A percentile compares a stretch with the other conserved stretches of the same genome.
Conservation (phyloP, 23 red algal genomes). For the Gracilaria domingensis region DNA sequence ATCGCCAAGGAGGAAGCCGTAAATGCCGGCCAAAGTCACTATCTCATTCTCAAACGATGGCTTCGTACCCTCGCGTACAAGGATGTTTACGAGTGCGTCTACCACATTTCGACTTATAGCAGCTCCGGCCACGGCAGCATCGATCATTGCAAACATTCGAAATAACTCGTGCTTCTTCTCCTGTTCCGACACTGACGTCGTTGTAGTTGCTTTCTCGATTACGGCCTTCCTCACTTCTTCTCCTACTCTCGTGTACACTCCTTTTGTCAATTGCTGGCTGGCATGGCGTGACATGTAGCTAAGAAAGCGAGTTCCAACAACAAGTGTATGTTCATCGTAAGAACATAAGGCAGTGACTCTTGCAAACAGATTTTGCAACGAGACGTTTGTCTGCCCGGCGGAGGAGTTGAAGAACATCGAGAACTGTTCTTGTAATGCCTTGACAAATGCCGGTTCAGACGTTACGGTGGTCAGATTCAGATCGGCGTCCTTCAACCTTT, state of each 20-base stretch:
- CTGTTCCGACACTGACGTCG: not conserved
- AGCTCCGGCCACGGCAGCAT: conserved; percentile 10
- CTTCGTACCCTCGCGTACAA: not conserved
- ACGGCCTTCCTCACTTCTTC: conserved; percentile 46
- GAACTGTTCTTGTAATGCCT: conserved; percentile 13
- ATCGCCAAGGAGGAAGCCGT: conserved; percentile 33
- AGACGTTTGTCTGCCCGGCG: not conserved
- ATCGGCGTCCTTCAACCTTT: conserved; percentile 34
- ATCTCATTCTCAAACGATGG: conserved; percentile 6
- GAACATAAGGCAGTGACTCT: conserved; percentile 18
- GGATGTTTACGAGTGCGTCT: conserved; percentile 36
- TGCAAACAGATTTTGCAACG: not conserved
- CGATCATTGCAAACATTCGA: conserved; percentile 23
- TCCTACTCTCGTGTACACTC: conserved; percentile 21
- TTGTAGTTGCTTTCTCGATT: not conserved
- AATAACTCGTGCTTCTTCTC: conserved; percentile 17
- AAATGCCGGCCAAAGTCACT: conserved; percentile 11
- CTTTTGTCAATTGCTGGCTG: not conserved
- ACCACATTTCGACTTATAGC: conserved; percentile 9
- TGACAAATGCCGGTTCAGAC: conserved; percentile 5
- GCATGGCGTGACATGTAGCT: conserved; percentile 2
- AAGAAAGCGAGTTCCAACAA: conserved; percentile 14
- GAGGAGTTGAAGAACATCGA: not conserved
- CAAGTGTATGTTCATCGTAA: conserved; percentile 47
- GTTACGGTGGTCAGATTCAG: conserved; percentile 4